Percentiles rank a stretch among this genome's conserved stretches.
phyloP scores from a whole-genome alignment of 805 yeast genomes.

The Cyberlindnera xishuangbannaensis region DNA sequence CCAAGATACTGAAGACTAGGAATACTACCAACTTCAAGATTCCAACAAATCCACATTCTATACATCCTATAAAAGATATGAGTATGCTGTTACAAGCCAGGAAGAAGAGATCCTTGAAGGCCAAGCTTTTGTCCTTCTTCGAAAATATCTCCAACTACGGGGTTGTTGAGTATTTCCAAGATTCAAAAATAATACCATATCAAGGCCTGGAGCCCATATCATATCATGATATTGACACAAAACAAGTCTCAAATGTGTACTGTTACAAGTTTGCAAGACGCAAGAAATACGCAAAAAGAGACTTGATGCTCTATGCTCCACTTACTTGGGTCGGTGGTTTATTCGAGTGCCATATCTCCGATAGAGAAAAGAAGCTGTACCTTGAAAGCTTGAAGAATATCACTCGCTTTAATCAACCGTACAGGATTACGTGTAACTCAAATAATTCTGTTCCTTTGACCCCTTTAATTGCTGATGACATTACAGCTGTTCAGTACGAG shows the following conservation, averaged over 20 bases:
- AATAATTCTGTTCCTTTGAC: slow-evolving; percentile 37
- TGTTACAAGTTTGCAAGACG: slow-evolving; percentile 60
- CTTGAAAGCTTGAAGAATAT: slow-evolving; percentile 15
- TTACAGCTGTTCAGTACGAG: slow-evolving; percentile 41
- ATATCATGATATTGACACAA: slow-evolving; percentile 10
- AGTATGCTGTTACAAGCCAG: slow-evolving; percentile 5
- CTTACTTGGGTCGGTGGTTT: slow-evolving; percentile 60
- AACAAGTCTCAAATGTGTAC: slow-evolving; percentile 21
- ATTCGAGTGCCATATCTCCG: slow-evolving; percentile 42
- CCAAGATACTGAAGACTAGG: not conserved
- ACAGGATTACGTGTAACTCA: slow-evolving; percentile 31
- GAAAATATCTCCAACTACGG: slow-evolving; percentile 7
- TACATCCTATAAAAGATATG: not conserved
- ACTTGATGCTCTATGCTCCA: slow-evolving; percentile 45
- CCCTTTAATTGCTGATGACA: slow-evolving; percentile 57
- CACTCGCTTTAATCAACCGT: slow-evolving; percentile 6
- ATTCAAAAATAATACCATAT: slow-evolving; percentile 10
- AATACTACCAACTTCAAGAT: slow-evolving; percentile 3
- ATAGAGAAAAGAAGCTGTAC: slow-evolving; percentile 23
- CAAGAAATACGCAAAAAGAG: slow-evolving; percentile 42
- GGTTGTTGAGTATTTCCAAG: slow-evolving; percentile 19
- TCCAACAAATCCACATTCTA: slow-evolving; percentile 11
- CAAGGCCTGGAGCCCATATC: slow-evolving; percentile 13
- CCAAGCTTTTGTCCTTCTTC: slow-evolving; percentile 9
- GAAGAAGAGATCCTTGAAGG: slow-evolving; percentile 1